These are phyloP conservation scores for Pseudogymnoascus pannorum DNA, from an alignment of 2,329 filamentous ascomycete genomes.

Conservation along the genomic window DNA sequence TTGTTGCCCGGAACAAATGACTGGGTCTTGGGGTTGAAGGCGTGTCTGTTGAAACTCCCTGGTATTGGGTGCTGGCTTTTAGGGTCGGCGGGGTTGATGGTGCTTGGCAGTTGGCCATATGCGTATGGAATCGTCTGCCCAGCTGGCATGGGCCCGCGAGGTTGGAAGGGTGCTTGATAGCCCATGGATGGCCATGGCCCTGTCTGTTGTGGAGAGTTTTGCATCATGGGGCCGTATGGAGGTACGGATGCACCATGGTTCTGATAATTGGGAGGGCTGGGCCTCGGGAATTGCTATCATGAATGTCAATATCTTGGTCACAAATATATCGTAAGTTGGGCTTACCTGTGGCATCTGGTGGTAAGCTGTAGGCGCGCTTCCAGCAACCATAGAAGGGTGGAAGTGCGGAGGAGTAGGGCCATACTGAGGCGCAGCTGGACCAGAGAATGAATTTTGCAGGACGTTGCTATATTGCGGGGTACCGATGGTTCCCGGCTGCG, in stretches of 20 bases:
- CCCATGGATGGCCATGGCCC: constrained; percentile 26
- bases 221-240: constrained; percentile 27
- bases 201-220: constrained; percentile 23
- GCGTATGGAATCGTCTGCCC: constrained; percentile 52
- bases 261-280: constrained; percentile 25
- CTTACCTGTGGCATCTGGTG: constrained; percentile 20
- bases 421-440: constrained; percentile 35
- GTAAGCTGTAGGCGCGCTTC: constrained; percentile 35
- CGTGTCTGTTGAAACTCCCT: constrained; percentile 74
- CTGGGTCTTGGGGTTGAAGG: constrained; percentile 91
- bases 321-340: constrained; percentile 15
- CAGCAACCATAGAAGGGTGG: constrained; percentile 22
- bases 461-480: constrained; percentile 41
- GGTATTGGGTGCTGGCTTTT: constrained; percentile 76
- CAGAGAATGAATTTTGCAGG: constrained; percentile 31
- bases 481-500: constrained; percentile 45
- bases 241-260: constrained; percentile 28
- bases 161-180: constrained; percentile 26
- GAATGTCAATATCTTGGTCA: constrained; percentile 11
- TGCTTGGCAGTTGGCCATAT: constrained; percentile 69
- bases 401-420: constrained; percentile 27
- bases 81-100: constrained; percentile 62
- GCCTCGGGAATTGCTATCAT: constrained; percentile 25
- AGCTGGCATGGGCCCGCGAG: constrained; percentile 20
- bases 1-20: constrained; percentile 70